Evolutionary conservation across 768 basidiomycete genomes (phyloP).

Genomic region (Trametes coccinea): DNA sequence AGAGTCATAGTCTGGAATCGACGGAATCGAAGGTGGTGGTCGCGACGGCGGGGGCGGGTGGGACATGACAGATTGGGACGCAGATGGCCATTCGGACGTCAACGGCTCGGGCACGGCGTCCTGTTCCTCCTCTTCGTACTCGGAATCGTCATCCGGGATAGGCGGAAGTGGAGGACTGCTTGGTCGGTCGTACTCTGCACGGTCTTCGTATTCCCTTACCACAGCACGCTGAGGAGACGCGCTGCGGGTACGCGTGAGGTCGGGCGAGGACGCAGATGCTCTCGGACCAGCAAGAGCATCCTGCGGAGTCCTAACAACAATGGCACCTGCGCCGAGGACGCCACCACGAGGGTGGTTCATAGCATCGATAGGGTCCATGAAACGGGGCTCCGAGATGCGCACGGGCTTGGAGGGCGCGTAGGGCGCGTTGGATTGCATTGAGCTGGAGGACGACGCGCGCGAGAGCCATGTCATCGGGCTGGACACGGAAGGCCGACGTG

Average conservation of each 20-base stretch:
- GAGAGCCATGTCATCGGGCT: constrained; percentile 46
- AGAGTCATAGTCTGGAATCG: constrained; percentile 18
- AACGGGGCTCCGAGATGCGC: constrained; percentile 47
- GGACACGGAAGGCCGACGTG: constrained; percentile 40
- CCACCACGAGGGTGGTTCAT: constrained; percentile 41
- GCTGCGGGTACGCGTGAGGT: constrained; percentile 13
- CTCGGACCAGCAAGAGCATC: constrained; percentile 58
- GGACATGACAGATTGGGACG: constrained; percentile 52
- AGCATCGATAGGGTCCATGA: constrained; percentile 36
- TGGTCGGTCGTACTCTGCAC: neutral
- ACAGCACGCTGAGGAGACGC: constrained; percentile 3
- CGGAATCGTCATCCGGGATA: constrained; percentile 21
- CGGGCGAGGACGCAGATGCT: constrained; percentile 21
- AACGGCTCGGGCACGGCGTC: constrained; percentile 26
- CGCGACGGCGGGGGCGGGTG: constrained; percentile 36
- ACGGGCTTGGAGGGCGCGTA: constrained; percentile 40
- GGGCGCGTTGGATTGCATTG: constrained; percentile 24
- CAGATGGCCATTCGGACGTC: constrained; percentile 49
- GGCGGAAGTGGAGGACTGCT: constrained; percentile 27
- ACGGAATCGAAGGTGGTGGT: constrained; percentile 31
- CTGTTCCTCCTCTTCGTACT: constrained; percentile 21
- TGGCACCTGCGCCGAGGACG: constrained; percentile 69
- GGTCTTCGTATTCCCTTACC: constrained; percentile 8
- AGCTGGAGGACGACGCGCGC: constrained; percentile 38
- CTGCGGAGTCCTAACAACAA: constrained; percentile 75